These are phyloP conservation scores for Chalaropsis thielavioides DNA, from an alignment of 2,329 filamentous ascomycete genomes.

Conservation along the genomic window DNA sequence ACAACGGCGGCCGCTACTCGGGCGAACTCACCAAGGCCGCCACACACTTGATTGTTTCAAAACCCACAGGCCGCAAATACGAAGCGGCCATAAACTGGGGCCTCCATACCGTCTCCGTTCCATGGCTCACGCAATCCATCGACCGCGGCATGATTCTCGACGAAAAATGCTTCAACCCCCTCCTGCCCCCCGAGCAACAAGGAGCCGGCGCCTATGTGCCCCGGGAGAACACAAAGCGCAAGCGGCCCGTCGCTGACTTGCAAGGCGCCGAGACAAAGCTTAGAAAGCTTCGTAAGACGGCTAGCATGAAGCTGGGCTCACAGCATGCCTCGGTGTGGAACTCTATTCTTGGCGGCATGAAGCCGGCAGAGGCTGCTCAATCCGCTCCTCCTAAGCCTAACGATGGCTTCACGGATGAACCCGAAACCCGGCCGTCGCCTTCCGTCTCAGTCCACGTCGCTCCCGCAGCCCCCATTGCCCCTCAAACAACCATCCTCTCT, in stretches of 20 bases:
- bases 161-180: constrained; percentile 69
- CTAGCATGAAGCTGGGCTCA: constrained; percentile 66
- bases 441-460: neutral
- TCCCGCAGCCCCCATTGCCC: neutral
- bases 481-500: constrained; percentile 2
- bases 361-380: neutral
- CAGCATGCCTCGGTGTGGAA: constrained; percentile 82
- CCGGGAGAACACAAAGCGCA: constrained; percentile 6
- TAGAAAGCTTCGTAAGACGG: constrained; percentile 73
- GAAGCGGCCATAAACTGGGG: constrained; percentile 72
- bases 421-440: neutral
- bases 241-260: constrained; percentile 17
- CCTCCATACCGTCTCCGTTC: constrained; percentile 61
- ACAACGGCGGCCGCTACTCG: constrained; percentile 69
- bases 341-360: constrained; percentile 52
- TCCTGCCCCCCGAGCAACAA: constrained; percentile 52
- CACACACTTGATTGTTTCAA: constrained; percentile 72
- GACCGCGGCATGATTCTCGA: constrained; percentile 82
- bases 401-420: constrained; percentile 8
- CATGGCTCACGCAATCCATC: constrained; percentile 76
- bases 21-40: constrained; percentile 75
- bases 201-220: constrained; percentile 48
- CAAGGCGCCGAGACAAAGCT: constrained; percentile 41
- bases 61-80: constrained; percentile 78
- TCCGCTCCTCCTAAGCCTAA: constrained; percentile 2